These are phyloP conservation scores for Pseudoturritis turrita DNA, from an alignment of 345 rosid genomes.

Conservation along the genomic window DNA sequence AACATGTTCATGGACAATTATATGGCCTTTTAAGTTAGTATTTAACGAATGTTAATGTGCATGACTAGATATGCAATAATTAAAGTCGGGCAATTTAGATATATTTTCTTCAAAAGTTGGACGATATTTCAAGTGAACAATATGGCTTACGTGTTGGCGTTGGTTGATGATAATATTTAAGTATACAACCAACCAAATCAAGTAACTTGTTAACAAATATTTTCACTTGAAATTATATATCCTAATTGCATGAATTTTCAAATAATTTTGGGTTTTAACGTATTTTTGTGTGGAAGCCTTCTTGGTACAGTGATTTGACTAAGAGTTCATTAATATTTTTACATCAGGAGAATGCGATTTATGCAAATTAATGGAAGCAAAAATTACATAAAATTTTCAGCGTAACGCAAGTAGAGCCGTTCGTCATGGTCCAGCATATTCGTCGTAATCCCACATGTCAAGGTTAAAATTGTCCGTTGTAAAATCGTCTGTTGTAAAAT, in stretches of 20 bases:
- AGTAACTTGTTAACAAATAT: background rate
- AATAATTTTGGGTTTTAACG: too few relatives aligned
- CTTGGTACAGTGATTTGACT: too few relatives aligned
- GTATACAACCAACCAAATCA: background rate
- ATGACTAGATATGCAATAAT: conserved; percentile 29
- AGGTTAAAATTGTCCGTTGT: too few relatives aligned
- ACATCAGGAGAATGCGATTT: too few relatives aligned
- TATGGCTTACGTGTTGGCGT: background rate
- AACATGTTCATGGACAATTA: conserved; percentile 21
- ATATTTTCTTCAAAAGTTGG: background rate
- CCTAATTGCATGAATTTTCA: background rate
- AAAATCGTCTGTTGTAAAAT: too few relatives aligned
- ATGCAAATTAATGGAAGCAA: too few relatives aligned
- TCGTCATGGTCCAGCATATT: too few relatives aligned
- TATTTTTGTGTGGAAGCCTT: too few relatives aligned
- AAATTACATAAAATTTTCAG: too few relatives aligned
- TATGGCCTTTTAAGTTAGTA: conserved; percentile 2
- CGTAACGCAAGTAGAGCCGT: too few relatives aligned
- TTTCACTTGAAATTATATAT: background rate
- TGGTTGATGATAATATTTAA: background rate
- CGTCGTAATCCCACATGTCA: too few relatives aligned
- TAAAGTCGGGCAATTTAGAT: background rate
- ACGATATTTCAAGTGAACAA: background rate
- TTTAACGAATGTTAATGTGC: conserved; percentile 19
- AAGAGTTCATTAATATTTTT: too few relatives aligned